Percentiles rank a stretch among this genome's conserved stretches.
Conservation (phyloP, 108 stramenopile genomes). For the Bacterosira constricta region DNA sequence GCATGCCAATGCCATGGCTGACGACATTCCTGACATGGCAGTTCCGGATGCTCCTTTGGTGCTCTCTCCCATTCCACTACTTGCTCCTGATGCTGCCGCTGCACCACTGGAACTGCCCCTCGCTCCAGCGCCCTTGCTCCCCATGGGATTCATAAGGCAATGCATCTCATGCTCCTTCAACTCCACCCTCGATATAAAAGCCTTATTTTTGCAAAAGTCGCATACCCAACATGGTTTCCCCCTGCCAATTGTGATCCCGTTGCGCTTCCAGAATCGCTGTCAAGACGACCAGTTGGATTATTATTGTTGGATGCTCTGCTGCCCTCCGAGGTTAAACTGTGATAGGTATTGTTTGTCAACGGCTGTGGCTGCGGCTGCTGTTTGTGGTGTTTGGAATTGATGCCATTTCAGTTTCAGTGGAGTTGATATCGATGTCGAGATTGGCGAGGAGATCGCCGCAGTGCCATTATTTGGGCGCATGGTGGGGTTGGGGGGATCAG, state of each 20-base stretch:
- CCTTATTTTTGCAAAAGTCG: constrained; percentile 19
- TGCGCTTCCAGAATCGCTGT: background rate
- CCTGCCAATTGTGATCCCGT: background rate
- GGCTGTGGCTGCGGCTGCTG: too few species aligned
- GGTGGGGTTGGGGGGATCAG: too few species aligned
- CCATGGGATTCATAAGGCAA: background rate
- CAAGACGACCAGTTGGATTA: background rate
- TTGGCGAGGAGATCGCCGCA: too few species aligned
- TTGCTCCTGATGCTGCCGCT: too few species aligned
- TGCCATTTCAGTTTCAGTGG: too few species aligned
- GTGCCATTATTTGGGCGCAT: too few species aligned
- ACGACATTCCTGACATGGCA: too few species aligned
- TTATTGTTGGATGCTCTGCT: background rate
- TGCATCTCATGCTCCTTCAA: constrained; percentile 10
- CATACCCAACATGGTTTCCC: constrained; percentile 15
- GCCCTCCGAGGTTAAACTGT: background rate
- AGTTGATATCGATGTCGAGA: too few species aligned
- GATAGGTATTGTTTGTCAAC: background rate
- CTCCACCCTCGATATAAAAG: constrained; percentile 1
- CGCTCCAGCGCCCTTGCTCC: background rate
- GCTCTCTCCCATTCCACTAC: background rate
- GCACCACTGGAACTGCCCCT: too few species aligned
- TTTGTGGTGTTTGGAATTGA: too few species aligned
- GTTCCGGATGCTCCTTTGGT: background rate
- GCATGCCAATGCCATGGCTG: too few species aligned